Conservation (phyloP, 805 yeast genomes). For the Lipomyces chichibuensis region DNA sequence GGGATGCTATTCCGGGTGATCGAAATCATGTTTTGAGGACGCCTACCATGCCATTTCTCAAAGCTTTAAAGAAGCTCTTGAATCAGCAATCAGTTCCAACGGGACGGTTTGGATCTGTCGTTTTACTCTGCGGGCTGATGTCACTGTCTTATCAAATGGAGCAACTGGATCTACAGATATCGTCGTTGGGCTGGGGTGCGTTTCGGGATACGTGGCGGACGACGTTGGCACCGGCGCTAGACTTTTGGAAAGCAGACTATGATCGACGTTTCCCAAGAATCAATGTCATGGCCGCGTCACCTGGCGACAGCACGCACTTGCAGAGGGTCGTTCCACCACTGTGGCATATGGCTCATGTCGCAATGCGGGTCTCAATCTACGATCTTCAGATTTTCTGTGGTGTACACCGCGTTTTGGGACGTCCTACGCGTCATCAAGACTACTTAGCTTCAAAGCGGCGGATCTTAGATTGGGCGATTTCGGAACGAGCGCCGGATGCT, state of each 20-base stretch:
- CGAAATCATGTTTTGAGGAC: conserved; percentile 35
- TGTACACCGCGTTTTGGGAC: conserved; percentile 78
- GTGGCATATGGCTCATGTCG: conserved; percentile 34
- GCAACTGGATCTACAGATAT: conserved; percentile 66
- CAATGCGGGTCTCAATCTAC: conserved; percentile 67
- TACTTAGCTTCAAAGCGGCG: conserved; percentile 54
- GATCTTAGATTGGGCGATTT: conserved; percentile 56
- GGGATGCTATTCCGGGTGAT: conserved; percentile 50
- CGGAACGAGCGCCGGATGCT: conserved; percentile 53
- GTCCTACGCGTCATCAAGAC: conserved; percentile 56
- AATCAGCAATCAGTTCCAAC: conserved; percentile 55
- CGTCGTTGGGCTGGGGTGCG: conserved; percentile 50
- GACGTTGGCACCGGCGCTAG: conserved; percentile 66
- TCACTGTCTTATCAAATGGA: conserved; percentile 73
- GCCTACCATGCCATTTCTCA: conserved; percentile 52
- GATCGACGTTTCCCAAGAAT: conserved; percentile 34
- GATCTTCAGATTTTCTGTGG: conserved; percentile 82
- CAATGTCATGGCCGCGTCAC: background rate
- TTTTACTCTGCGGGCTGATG: conserved; percentile 66
- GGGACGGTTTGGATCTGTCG: conserved; percentile 65
- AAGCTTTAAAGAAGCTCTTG: conserved; percentile 60
- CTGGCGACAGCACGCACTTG: conserved; percentile 8
- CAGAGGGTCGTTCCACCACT: conserved; percentile 29
- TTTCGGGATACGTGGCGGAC: conserved; percentile 67
- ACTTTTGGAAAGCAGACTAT: conserved; percentile 58